Conservation (phyloP, 768 basidiomycete species). For the Sarcomyxa edulis region DNA sequence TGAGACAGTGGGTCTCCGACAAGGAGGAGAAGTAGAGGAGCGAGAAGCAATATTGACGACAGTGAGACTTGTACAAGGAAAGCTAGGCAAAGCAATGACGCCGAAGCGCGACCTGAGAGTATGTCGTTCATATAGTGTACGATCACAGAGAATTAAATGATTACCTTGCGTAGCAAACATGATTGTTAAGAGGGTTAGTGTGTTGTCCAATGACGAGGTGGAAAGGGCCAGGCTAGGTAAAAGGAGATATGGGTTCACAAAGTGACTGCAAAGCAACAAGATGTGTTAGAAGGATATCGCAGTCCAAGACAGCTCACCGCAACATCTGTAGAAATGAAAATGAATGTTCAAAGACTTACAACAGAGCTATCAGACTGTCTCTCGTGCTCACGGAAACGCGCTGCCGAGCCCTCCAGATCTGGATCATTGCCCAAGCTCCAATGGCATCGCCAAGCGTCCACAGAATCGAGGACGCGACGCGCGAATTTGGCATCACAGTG, state of each 20-base stretch:
- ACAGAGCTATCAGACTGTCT: conserved; percentile 57
- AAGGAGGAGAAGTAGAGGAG: conserved; percentile 62
- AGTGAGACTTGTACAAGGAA: conserved; percentile 67
- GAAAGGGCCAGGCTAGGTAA: conserved; percentile 78
- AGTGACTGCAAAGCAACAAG: conserved; percentile 47
- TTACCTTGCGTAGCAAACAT: conserved; percentile 68
- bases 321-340: not conserved
- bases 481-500: conserved; percentile 55
- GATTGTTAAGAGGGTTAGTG: conserved; percentile 58
- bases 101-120: conserved; percentile 48
- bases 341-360: conserved; percentile 41
- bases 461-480: conserved; percentile 41
- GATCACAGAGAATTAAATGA: conserved; percentile 8
- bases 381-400: conserved; percentile 39
- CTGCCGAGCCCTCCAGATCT: conserved; percentile 64
- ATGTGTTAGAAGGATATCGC: no score
- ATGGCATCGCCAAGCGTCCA: conserved; percentile 70
- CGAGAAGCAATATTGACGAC: conserved; percentile 64
- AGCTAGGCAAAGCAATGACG: conserved; percentile 62
- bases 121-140: conserved; percentile 18
- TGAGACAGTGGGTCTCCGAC: conserved; percentile 58
- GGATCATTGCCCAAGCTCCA: conserved; percentile 63
- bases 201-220: conserved; percentile 79
- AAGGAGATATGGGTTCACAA: conserved; percentile 86
- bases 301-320: not conserved